A percentile compares a stretch with the other conserved stretches of the same genome.
Evolutionary conservation across 345 rosid genomes (phyloP).

Genomic region (Arabis alpina): DNA sequence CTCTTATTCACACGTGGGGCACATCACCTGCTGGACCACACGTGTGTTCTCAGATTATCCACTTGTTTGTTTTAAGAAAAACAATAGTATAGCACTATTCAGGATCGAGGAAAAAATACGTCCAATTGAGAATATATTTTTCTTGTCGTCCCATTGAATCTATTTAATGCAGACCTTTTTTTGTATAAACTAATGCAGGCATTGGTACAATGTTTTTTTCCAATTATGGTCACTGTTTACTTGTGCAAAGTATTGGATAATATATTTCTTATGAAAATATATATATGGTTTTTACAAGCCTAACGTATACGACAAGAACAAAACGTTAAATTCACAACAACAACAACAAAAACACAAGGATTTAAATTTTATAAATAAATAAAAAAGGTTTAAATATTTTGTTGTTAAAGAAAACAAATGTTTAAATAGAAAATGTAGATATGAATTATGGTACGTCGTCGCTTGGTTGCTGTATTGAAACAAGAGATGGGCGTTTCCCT

Average conservation of each 20-base stretch:
- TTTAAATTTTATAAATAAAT: not conserved
- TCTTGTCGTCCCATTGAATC: slow-evolving; percentile 15
- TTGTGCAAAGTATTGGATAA: slow-evolving; percentile 1
- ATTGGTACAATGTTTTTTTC: not conserved
- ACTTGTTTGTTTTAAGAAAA: not conserved
- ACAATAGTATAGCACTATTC: slow-evolving; percentile 6
- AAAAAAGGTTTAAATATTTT: not conserved
- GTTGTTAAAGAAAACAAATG: not conserved
- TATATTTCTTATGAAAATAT: not conserved
- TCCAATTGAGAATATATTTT: not conserved
- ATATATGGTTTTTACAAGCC: slow-evolving; percentile 18
- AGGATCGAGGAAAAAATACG: not conserved
- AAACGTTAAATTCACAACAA: slow-evolving; percentile 34
- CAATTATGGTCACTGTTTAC: not conserved
- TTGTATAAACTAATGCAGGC: not conserved
- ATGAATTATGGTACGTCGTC: slow-evolving; percentile 28
- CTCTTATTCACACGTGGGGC: slow-evolving; percentile 42
- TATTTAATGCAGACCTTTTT: not conserved
- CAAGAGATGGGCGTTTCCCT: slow-evolving; percentile 42
- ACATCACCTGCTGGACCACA: slow-evolving; percentile 42
- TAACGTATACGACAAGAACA: slow-evolving; percentile 36
- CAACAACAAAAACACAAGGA: not conserved
- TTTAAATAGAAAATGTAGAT: slow-evolving; percentile 24
- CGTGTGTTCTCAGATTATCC: slow-evolving; percentile 29
- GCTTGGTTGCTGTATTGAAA: slow-evolving; percentile 34